These are phyloP conservation scores for Balansia obtecta DNA, from an alignment of 2,329 filamentous ascomycete species.

Conservation along the genomic window DNA sequence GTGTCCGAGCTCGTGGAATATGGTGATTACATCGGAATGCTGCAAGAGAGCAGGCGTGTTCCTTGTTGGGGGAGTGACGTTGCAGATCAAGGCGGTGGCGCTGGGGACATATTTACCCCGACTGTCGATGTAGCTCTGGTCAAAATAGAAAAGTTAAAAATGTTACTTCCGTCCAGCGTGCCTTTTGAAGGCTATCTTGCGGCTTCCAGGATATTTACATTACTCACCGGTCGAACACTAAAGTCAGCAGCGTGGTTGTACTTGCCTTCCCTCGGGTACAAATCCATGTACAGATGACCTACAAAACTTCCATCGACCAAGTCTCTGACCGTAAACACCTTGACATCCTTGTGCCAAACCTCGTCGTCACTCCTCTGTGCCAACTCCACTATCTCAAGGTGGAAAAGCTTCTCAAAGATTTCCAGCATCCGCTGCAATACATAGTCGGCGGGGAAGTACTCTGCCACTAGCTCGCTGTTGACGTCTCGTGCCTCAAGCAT, in stretches of 20 bases:
- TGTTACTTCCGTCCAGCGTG: too few relatives aligned
- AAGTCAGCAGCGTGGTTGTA: conserved; percentile 4
- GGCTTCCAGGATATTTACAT: background rate
- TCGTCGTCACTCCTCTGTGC: background rate
- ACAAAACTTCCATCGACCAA: background rate
- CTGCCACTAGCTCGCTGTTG: conserved; percentile 2
- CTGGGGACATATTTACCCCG: background rate
- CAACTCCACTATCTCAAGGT: background rate
- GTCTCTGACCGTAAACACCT: conserved; percentile 1
- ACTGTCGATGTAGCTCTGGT: conserved; percentile 3
- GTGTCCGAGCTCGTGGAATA: conserved; percentile 16
- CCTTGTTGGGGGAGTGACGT: background rate
- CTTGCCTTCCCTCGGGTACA: conserved; percentile 2
- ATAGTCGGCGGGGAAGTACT: conserved; percentile 2
- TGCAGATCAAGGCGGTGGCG: conserved; percentile 2
- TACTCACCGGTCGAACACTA: conserved; percentile 2
- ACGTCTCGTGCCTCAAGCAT: background rate
- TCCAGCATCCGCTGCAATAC: conserved; percentile 1
- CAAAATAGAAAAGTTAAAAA: too few relatives aligned
- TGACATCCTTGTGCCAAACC: conserved; percentile 4
- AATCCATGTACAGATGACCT: conserved; percentile 2
- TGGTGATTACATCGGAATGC: conserved; percentile 2
- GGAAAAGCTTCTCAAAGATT: conserved; percentile 2
- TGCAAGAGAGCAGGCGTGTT: background rate
- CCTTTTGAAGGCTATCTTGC: background rate